These are phyloP conservation scores for Bruguiera hainesii DNA, from an alignment of 441 rosid species.

Conservation along the genomic window DNA sequence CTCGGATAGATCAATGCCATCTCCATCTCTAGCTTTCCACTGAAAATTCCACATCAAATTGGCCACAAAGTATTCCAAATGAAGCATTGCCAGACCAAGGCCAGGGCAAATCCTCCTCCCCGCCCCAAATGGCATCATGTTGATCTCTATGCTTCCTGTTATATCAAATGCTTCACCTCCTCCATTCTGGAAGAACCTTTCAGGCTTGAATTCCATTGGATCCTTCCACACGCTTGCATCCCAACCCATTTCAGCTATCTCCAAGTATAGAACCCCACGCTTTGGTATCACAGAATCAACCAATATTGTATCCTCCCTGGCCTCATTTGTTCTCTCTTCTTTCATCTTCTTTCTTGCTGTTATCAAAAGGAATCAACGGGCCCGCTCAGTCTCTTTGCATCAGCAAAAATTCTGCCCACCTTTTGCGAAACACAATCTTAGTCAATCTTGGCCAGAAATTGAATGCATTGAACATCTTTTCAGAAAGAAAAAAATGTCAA, in stretches of 20 bases:
- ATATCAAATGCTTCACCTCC: conserved; percentile 23
- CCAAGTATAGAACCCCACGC: conserved; percentile 20
- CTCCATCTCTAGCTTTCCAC: conserved; percentile 34
- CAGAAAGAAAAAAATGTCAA: no score
- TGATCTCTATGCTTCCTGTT: conserved; percentile 37
- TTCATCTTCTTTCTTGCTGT: conserved; percentile 25
- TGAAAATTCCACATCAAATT: conserved; percentile 33
- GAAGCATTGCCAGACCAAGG: conserved; percentile 35
- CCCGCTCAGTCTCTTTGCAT: conserved; percentile 9
- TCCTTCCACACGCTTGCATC: conserved; percentile 55
- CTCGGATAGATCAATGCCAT: conserved; percentile 35
- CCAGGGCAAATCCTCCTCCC: conserved; percentile 60
- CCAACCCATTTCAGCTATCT: conserved; percentile 40
- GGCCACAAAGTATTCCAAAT: conserved; percentile 45
- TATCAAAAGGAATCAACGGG: conserved; percentile 27
- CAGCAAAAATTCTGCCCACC: conserved; percentile 29
- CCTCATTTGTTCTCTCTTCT: conserved; percentile 7
- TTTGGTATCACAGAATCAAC: conserved; percentile 32
- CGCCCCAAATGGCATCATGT: conserved; percentile 43
- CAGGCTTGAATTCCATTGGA: conserved; percentile 44
- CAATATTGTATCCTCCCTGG: conserved; percentile 12
- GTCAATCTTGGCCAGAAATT: conserved; percentile 38
- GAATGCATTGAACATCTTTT: conserved; percentile 16
- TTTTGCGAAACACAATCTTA: conserved; percentile 21
- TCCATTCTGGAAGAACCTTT: conserved; percentile 27